Conservation (phyloP, 441 rosid species). For the Croton laevigatus region DNA sequence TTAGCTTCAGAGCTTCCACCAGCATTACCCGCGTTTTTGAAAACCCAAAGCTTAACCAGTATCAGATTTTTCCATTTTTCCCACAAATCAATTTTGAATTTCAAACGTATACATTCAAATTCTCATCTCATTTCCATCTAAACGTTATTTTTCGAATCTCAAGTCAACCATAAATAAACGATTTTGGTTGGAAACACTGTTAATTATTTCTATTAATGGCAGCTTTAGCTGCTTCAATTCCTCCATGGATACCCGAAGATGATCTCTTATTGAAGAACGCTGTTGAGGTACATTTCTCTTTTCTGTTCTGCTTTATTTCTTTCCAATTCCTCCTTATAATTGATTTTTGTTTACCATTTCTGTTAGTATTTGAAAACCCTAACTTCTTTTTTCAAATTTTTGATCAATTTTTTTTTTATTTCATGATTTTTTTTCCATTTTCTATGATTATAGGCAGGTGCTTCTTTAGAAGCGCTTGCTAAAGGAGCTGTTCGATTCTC, state of each 20-base stretch:
- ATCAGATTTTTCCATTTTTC: neutral
- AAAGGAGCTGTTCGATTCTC: constrained; percentile 89
- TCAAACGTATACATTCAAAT: neutral
- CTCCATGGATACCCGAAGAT: constrained; percentile 67
- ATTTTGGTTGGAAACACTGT: neutral
- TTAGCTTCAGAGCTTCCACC: neutral
- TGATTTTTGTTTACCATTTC: neutral
- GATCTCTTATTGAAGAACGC: constrained; percentile 78
- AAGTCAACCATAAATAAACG: neutral
- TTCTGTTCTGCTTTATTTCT: neutral
- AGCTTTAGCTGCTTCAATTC: constrained; percentile 29
- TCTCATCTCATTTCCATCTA: neutral
- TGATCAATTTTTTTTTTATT: no score
- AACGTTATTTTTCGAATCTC: neutral
- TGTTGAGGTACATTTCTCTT: constrained; percentile 53
- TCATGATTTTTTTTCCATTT: no score
- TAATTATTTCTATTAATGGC: constrained; percentile 29
- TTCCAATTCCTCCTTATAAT: neutral
- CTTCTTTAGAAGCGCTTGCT: constrained; percentile 85
- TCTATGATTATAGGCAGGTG: constrained; percentile 59
- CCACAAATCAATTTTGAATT: neutral
- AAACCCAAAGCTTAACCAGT: neutral
- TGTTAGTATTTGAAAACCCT: constrained; percentile 15
- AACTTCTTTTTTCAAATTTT: neutral
- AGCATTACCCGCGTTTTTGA: constrained; percentile 6